Percentiles rank a stretch among this genome's conserved stretches.
Evolutionary conservation across 192 early-diverging fungal species (phyloP).

Genomic region (Linnemannia hyalina): DNA sequence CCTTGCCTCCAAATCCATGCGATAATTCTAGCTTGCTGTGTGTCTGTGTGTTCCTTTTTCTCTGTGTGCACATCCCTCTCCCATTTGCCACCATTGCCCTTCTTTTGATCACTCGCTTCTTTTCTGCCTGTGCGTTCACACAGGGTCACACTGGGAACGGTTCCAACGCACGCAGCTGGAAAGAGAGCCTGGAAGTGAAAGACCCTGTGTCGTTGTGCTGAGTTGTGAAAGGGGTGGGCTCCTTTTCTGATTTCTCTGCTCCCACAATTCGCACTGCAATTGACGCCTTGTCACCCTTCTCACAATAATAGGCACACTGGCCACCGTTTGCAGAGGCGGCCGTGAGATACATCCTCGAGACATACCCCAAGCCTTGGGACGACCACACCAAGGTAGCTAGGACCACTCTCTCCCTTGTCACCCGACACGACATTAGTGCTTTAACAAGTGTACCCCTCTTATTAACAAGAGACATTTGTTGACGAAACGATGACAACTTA

Average conservation of each 20-base stretch:
- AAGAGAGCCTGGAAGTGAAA: background rate
- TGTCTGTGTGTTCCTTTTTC: background rate
- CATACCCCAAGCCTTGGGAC: slow-evolving; percentile 67
- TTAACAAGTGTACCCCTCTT: background rate
- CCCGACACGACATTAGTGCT: background rate
- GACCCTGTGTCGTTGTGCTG: background rate
- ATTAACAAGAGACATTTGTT: background rate
- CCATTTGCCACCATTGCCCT: background rate
- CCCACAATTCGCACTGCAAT: background rate
- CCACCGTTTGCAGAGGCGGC: slow-evolving; percentile 72
- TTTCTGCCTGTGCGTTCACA: background rate
- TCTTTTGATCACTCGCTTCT: background rate
- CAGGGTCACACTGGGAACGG: background rate
- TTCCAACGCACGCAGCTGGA: background rate
- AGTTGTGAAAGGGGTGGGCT: background rate
- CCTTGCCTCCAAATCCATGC: background rate
- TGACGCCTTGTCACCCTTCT: background rate
- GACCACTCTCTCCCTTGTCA: background rate
- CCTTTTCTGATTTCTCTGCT: background rate
- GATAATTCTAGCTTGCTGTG: background rate
- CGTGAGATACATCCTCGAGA: slow-evolving; percentile 67
- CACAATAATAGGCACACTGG: slow-evolving; percentile 73
- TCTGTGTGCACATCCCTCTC: background rate
- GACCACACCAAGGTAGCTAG: slow-evolving; percentile 55
- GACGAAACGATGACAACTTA: background rate